Conservation (phyloP, 2,329 filamentous ascomycete species). For the Rasamsonia emersonii region DNA sequence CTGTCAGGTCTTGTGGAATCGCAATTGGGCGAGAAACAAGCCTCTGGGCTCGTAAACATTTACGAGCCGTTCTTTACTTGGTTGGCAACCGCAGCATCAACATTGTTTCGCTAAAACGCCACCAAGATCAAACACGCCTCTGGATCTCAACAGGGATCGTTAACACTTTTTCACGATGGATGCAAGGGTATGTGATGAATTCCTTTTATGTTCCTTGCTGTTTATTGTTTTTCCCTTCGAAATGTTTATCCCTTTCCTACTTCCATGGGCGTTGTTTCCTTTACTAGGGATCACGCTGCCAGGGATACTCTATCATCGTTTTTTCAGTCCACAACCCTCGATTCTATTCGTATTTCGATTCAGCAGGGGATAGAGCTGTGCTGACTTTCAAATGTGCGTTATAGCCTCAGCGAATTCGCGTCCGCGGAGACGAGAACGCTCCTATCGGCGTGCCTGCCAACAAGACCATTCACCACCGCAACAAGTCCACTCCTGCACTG, state of each 20-base stretch:
- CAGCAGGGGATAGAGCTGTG: conserved; percentile 3
- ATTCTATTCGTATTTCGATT: conserved; percentile 1
- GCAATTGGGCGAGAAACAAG: no score
- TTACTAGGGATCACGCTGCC: not conserved
- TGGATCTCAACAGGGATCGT: not conserved
- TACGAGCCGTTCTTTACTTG: no score
- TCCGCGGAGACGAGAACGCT: conserved; percentile 63
- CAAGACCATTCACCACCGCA: conserved; percentile 64
- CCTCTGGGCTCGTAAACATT: no score
- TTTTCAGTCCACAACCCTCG: no score
- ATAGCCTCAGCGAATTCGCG: conserved; percentile 63
- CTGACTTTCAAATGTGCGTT: conserved; percentile 12
- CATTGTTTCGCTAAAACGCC: not conserved
- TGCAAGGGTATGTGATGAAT: conserved; percentile 34
- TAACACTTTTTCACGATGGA: conserved; percentile 29
- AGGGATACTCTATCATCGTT: no score
- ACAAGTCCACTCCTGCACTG: conserved; percentile 66
- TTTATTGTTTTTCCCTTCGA: not conserved
- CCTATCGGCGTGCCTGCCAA: conserved; percentile 40
- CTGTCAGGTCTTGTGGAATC: not conserved
- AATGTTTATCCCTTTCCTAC: not conserved
- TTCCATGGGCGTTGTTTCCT: not conserved
- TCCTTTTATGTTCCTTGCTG: conserved; percentile 12
- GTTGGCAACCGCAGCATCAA: conserved; percentile 1
- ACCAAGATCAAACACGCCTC: not conserved